Conservation (phyloP, 2,329 filamentous ascomycete species). For the Monilinia vaccinii-corymbosi region DNA sequence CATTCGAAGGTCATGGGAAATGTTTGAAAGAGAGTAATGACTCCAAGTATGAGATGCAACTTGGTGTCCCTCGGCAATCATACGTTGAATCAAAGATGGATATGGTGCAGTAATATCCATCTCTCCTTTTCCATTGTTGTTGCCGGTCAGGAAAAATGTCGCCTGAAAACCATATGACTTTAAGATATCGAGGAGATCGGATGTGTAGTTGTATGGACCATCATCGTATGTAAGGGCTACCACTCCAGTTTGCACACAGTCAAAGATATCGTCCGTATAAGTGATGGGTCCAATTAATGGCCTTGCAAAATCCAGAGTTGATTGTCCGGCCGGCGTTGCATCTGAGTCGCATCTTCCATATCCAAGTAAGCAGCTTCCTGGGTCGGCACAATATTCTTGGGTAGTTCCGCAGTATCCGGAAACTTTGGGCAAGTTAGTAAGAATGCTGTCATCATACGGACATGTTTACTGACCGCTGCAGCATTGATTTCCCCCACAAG, state of each 20-base stretch:
- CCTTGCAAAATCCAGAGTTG: constrained; percentile 41
- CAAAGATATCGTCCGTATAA: constrained; percentile 49
- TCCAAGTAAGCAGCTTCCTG: constrained; percentile 14
- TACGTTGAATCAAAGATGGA: constrained; percentile 36
- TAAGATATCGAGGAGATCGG: constrained; percentile 54
- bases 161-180: constrained; percentile 50
- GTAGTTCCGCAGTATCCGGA: constrained; percentile 12
- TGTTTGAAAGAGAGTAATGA: constrained; percentile 36
- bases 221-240: constrained; percentile 61
- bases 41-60: constrained; percentile 49
- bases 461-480: constrained; percentile 9
- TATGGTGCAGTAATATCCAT: constrained; percentile 34
- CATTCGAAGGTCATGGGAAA: constrained; percentile 34
- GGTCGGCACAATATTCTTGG: constrained; percentile 18
- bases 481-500: constrained; percentile 13
- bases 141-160: constrained; percentile 57
- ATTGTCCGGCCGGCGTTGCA: constrained; percentile 40
- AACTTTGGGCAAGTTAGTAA: not conserved
- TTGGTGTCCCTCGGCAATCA: constrained; percentile 39
- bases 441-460: not conserved
- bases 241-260: constrained; percentile 43
- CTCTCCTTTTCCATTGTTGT: constrained; percentile 36
- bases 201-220: constrained; percentile 53
- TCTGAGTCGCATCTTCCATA: constrained; percentile 46
- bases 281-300: constrained; percentile 43